These are phyloP conservation scores for Talaromyces pinophilus DNA, from an alignment of 2,329 filamentous ascomycete genomes.

Conservation along the genomic window DNA sequence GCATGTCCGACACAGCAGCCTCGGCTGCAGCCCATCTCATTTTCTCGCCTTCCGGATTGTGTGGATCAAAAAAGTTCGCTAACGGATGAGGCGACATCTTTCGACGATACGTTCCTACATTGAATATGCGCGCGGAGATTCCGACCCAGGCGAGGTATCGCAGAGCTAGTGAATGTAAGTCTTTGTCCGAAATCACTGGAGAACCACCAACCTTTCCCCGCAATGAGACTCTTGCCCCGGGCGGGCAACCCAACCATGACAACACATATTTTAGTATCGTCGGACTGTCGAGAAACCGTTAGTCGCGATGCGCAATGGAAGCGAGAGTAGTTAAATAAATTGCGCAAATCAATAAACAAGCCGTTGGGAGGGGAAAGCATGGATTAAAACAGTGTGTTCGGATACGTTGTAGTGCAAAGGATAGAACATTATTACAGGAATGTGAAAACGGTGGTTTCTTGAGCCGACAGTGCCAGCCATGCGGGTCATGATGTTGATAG, in stretches of 20 bases:
- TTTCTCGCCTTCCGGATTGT: constrained; percentile 86
- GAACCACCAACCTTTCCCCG: constrained; percentile 73
- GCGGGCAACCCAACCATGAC: constrained; percentile 98
- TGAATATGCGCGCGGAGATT: constrained; percentile 91
- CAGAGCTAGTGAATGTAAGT: constrained; percentile 61
- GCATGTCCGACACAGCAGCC: constrained; percentile 89
- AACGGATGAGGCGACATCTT: constrained; percentile 84
- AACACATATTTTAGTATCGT: constrained; percentile 95
- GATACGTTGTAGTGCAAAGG: not conserved
- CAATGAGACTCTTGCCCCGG: constrained; percentile 94
- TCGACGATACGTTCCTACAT: constrained; percentile 93
- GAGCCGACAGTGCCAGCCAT: constrained; percentile 16
- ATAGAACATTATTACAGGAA: constrained; percentile 30
- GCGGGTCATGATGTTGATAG: constrained; percentile 17
- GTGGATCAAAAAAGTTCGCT: constrained; percentile 92
- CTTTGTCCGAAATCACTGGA: not conserved
- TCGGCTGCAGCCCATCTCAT: constrained; percentile 85
- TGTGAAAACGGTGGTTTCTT: constrained; percentile 29
- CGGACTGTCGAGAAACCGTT: constrained; percentile 63
- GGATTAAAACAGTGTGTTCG: not conserved
- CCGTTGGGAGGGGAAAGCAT: not conserved
- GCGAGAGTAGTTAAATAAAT: not conserved
- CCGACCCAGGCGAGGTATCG: constrained; percentile 97
- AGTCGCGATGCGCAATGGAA: not conserved
- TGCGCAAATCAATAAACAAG: not conserved